Evolutionary conservation across 2,329 filamentous ascomycete genomes (phyloP), one percentile per base, ranked within the genome.

Genomic region (Scolecobasidium constrictum): DNA sequence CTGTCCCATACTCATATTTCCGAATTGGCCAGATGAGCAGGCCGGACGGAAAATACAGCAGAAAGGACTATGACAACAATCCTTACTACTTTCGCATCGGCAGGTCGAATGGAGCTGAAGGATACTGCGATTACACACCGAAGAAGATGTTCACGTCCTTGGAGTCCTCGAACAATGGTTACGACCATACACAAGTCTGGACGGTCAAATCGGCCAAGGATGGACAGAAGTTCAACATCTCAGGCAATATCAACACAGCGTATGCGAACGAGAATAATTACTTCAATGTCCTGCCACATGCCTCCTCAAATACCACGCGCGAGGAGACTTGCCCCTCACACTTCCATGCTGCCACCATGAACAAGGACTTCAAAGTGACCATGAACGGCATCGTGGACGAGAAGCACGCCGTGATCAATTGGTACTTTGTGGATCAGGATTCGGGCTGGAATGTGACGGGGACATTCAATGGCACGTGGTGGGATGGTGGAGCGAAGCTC

Each of bases 201-300:
- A 23, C 11, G 2, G 7, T 36, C 17, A 22, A 21, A 28, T 18
- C 33, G 9, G 17, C 15, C 7, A 35, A 35, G 9, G 15, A 16
- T 4, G 40, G 33, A 3, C 31, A 42, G 7, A 20, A 34, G 7
- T 42, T 22, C 33, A 15, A 42, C 17, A 17, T 42, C 13, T 35
- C 31, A 3, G 40, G 40, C 15, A 35, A 35, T 13, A 16, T 42
- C 20, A 35, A 28, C 4, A 42, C 40, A 19, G 22, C 31, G 11
- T 20, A 35, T 7, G 40, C 40, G 20, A 42, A 34, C 13, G 21
- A 42, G 13, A 42, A 42, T 16, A 42, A 42, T 16, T 36, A 42
- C 21, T 42, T 42, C 16, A 42, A 42, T n/a, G 31, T 35, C 16
- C 20, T 42, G 31, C 31, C 34, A 7, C 17, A 19, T 15, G 22